Percentiles rank a stretch among this genome's conserved stretches.
Evolutionary conservation across 768 basidiomycete genomes (phyloP).

Genomic region (Crassisporium funariophilum): DNA sequence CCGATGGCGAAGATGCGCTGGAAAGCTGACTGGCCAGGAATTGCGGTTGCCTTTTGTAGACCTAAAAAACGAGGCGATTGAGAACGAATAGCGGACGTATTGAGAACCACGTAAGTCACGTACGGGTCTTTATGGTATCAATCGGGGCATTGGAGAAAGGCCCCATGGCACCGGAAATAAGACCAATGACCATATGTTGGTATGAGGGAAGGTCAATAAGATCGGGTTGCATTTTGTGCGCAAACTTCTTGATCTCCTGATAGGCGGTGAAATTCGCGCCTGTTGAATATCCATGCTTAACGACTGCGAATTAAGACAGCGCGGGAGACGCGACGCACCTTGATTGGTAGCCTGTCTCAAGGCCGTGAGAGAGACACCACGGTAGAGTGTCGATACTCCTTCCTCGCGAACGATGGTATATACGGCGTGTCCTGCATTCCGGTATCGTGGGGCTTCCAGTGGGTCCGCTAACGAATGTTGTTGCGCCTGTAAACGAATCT

Average conservation of each 20-base stretch:
- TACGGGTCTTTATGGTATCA: conserved; percentile 93
- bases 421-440: conserved; percentile 95
- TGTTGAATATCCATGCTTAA: not conserved
- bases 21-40: conserved; percentile 74
- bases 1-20: conserved; percentile 81
- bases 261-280: conserved; percentile 92
- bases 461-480: conserved; percentile 97
- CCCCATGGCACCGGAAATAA: conserved; percentile 97
- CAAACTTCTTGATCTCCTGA: conserved; percentile 91
- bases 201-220: conserved; percentile 83
- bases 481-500: conserved; percentile 97
- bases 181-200: conserved; percentile 93
- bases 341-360: conserved; percentile 97
- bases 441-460: conserved; percentile 88
- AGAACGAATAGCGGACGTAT: not conserved
- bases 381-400: conserved; percentile 80
- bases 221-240: conserved; percentile 77
- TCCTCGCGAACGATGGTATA: conserved; percentile 95
- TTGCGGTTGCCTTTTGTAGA: conserved; percentile 80
- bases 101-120: conserved; percentile 27
- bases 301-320: not conserved
- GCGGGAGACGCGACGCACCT: conserved; percentile 45
- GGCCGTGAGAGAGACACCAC: conserved; percentile 93
- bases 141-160: conserved; percentile 98
- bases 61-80: conserved; percentile 43